Percentiles rank a stretch among this genome's conserved stretches.
Evolutionary conservation across 2,329 filamentous ascomycete species (phyloP).

Genomic region (Peltaster fructicola): DNA sequence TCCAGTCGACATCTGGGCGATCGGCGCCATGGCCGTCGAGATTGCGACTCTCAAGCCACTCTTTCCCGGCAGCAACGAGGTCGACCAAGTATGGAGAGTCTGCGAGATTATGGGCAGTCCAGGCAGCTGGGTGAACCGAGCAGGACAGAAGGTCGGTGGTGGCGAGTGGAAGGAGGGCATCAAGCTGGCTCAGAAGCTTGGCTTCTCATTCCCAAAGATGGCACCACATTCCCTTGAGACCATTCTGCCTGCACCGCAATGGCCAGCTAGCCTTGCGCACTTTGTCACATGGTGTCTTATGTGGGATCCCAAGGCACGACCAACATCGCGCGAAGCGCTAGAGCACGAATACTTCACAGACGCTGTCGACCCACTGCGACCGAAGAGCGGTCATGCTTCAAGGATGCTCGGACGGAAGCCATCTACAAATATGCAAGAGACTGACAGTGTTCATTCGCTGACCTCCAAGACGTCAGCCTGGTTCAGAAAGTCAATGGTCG

Average conservation of each 20-base stretch:
- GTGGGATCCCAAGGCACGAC: conserved; percentile 90
- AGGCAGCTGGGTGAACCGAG: conserved; percentile 93
- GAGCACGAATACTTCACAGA: conserved; percentile 90
- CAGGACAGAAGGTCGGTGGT: conserved; percentile 69
- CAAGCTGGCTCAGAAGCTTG: conserved; percentile 80
- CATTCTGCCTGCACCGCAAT: conserved; percentile 75
- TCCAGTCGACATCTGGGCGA: conserved; percentile 95
- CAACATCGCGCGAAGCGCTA: conserved; percentile 84
- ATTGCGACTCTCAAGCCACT: conserved; percentile 90
- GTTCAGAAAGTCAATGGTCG: conserved; percentile 91
- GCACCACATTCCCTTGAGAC: conserved; percentile 92
- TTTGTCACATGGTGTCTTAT: conserved; percentile 98
- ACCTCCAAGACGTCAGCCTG: conserved; percentile 72
- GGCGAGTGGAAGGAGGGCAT: conserved; percentile 96
- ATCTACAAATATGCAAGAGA: conserved; percentile 52
- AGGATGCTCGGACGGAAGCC: conserved; percentile 76
- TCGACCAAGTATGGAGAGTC: conserved; percentile 96
- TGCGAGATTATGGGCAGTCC: conserved; percentile 99
- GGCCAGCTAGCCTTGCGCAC: conserved; percentile 71
- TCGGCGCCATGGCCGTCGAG: conserved; percentile 97
- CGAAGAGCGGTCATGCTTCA: conserved; percentile 81
- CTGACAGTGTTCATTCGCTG: conserved; percentile 38
- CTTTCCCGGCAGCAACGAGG: conserved; percentile 94
- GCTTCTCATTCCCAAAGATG: conserved; percentile 98
- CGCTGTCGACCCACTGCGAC: conserved; percentile 75